Evolutionary conservation across 2,329 filamentous ascomycete genomes (phyloP).

Genomic region (Epicoccum nigrum): DNA sequence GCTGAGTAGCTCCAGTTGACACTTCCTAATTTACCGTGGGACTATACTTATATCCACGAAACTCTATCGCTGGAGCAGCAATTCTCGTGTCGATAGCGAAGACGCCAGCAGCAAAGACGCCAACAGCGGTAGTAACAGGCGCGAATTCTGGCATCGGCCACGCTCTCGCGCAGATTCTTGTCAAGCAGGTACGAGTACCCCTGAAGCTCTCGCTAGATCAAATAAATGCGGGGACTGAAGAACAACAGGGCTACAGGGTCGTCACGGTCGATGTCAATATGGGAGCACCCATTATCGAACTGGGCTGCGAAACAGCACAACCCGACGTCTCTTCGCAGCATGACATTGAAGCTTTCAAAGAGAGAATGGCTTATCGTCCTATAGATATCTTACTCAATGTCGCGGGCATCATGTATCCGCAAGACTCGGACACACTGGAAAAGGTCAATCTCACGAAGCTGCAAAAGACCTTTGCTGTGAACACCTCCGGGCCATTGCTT

Average conservation of each 20-base stretch:
- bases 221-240: neutral
- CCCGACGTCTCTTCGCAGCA: constrained; percentile 45
- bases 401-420: constrained; percentile 45
- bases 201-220: neutral
- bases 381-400: constrained; percentile 50
- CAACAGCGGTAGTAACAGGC: constrained; percentile 51
- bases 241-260: constrained; percentile 38
- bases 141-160: constrained; percentile 52
- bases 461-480: constrained; percentile 50
- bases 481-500: constrained; percentile 54
- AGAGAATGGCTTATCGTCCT: constrained; percentile 35
- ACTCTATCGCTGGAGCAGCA: no score
- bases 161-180: constrained; percentile 41
- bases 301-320: constrained; percentile 39
- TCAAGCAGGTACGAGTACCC: constrained; percentile 29
- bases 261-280: constrained; percentile 39
- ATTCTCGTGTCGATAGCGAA: no score
- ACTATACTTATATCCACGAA: no score
- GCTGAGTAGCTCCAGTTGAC: neutral
- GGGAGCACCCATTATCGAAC: constrained; percentile 37
- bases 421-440: constrained; percentile 42
- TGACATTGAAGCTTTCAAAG: constrained; percentile 45
- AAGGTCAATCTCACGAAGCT: constrained; percentile 40
- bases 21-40: no score
- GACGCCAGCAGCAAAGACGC: no score